Evolutionary conservation across 2,329 filamentous ascomycete genomes (phyloP), one percentile per base, ranked within the genome.

Genomic region (Sporothrix phasma): DNA sequence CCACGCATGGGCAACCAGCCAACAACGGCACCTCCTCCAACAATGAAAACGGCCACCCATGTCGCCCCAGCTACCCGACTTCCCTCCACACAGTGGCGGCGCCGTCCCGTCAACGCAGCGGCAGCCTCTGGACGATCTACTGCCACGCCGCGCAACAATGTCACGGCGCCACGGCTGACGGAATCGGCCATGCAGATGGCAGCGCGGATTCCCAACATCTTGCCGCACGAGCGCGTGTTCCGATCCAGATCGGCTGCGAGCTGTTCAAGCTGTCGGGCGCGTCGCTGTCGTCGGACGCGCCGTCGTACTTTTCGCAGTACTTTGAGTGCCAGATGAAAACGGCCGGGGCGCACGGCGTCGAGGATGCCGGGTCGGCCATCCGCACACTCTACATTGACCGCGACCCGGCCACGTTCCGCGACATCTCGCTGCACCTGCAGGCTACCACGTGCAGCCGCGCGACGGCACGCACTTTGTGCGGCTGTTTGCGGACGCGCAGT

Each of bases 291-390:
- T 90, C 86, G 46, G 88, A 90, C 76, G 93, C 92, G 71, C 93
- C 93, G 65, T 97, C 92, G 59, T 97, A 97, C 75, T 97, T 97
- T 77, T 96, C 93, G 22, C 88, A 91, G 70, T 97, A 94, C 78
- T 97, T 97, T 75, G 82, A 87, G 69, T 89, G 90, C 70, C 92
- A 97, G 76, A 76, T 97, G 46, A 82, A 84, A 64, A 77, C 80
- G 69, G 87, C 83, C 58, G 81, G 85, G 66, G 80, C 83, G 54
- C 81, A 81, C 64, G 49, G 24, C 45, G 83, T 83, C 65, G 80
- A 85, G 63, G 81, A 83, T 63, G 65, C 76, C 5, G 74, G 71
- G 45, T 68, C 71, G 5, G 74, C 76, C 54, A 79, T 96, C 65
- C 86, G 88, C 69, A 96, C 93, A 0, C 80, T 97, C 6, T 97